A percentile compares a stretch with the other conserved stretches of the same genome.
phyloP scores from a whole-genome alignment of 176 grass and related monocot genomes.

The Microstegium vimineum region DNA sequence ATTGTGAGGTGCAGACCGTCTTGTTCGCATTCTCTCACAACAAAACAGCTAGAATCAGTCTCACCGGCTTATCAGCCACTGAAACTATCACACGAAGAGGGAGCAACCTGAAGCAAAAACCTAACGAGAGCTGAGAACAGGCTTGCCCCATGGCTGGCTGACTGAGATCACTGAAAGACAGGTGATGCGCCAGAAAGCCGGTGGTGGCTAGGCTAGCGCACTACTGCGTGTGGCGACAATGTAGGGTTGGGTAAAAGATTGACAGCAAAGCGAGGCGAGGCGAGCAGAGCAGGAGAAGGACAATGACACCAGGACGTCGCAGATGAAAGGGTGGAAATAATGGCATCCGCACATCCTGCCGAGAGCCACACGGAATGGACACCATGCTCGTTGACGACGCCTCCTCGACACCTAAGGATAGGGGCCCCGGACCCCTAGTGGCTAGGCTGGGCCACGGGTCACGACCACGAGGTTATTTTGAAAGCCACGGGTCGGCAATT shows the following conservation, averaged over 20 bases:
- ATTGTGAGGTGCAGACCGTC: not conserved
- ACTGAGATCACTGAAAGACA: too few species aligned
- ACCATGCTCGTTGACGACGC: not conserved
- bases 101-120: conserved; percentile 25
- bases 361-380: not conserved
- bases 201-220: not conserved
- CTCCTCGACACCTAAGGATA: not conserved
- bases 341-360: not conserved
- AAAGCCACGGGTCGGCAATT: not conserved
- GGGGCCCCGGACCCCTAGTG: not conserved
- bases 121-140: not conserved
- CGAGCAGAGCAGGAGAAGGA: not conserved
- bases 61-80: too few species aligned
- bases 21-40: too few species aligned
- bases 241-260: not conserved
- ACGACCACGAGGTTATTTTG: not conserved
- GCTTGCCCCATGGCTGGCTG: too few species aligned
- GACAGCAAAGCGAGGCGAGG: not conserved
- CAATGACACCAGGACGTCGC: not conserved
- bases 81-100: too few species aligned
- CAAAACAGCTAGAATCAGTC: too few species aligned
- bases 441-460: not conserved
- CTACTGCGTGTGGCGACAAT: not conserved
- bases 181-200: not conserved
- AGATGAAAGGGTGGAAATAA: not conserved